Base-by-base conservation (phyloP, 2,329 filamentous ascomycete species). In the Venturia nashicola region DNA sequence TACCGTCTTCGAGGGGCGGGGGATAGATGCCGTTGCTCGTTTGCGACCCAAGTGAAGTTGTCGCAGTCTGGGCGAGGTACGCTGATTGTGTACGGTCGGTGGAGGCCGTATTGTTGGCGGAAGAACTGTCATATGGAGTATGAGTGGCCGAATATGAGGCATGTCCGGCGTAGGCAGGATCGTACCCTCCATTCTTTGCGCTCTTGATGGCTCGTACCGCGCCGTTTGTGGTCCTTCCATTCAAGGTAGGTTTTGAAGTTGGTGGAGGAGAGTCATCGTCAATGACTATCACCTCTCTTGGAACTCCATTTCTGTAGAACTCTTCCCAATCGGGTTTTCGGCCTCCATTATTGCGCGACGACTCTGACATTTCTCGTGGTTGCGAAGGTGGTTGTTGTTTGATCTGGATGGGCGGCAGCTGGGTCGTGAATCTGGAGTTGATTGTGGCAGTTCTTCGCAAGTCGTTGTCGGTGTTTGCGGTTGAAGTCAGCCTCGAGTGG, bases 81-180 rank as follows among this genome's bases (percentile, higher is more conserved):
- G 84, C 83, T 18, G 90, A 94, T 40, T 88, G 88, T 16, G 90
- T 95, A 67, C 90, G 85, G 74, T 93, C 91, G 68, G 88, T 94
- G 5, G 91, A 95, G 64, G 86, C 81, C 14, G 89, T 91, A 55
- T 89, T 88, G 61, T 83, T 85, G 63, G 84, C 39, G 16, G 64
- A 86, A 16, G 83, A 83, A 16, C 85, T 84, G 67, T 86, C 83
- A 70, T 88, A 85, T 66, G 89, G 86, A 36, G 88, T 88, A 71
- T 88, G 85, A 65, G 88, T 84, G 69, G 87, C 86, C 4, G 91
- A 92, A 74, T 87, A 89, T 51, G 85, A 83, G 74, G 85, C 73
- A 32, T 67, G 76, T 72, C 87, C 83, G 72, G 92, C 88, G 72
- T 91, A 89, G 62, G 87, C 82, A 20, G 86, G 79, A 69, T 93